phyloP scores from a whole-genome alignment of 1,284 basidiomycete species.

The Tetrapyrgos nigripes region DNA sequence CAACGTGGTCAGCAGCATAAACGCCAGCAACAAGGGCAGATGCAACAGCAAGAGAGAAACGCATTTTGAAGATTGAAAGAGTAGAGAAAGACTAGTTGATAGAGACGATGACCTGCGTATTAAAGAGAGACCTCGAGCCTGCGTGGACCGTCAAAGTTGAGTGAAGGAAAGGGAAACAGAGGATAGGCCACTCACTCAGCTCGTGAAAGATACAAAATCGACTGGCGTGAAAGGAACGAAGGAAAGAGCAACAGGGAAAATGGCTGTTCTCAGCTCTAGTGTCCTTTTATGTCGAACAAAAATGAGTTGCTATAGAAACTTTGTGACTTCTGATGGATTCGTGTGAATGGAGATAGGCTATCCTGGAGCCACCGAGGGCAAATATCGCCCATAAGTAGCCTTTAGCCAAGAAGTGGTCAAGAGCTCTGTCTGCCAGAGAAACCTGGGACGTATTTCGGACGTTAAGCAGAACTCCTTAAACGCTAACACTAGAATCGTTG shows the following conservation, averaged over 20 bases:
- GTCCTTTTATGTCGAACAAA: not conserved
- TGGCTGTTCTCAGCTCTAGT: not conserved
- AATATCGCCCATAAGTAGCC: too few species aligned
- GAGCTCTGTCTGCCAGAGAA: too few species aligned
- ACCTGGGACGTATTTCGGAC: too few species aligned
- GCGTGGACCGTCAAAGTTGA: not conserved
- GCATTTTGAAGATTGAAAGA: slow-evolving; percentile 50
- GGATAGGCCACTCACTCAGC: slow-evolving; percentile 38
- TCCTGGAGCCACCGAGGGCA: too few species aligned
- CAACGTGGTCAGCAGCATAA: slow-evolving; percentile 43
- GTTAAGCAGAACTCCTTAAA: too few species aligned
- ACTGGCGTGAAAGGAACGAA: slow-evolving; percentile 12
- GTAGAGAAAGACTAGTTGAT: not conserved
- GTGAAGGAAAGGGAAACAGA: not conserved
- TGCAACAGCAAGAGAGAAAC: slow-evolving; percentile 51
- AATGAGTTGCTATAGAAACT: not conserved
- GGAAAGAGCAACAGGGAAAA: slow-evolving; percentile 8
- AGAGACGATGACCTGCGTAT: slow-evolving; percentile 1
- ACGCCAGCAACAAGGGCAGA: slow-evolving; percentile 48
- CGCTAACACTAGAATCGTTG: too few species aligned
- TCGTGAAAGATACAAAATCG: slow-evolving; percentile 27
- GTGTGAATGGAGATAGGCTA: too few species aligned
- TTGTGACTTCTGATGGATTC: too few species aligned
- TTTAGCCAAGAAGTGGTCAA: too few species aligned
- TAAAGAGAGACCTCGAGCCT: slow-evolving; percentile 34